Percentiles rank a stretch among this genome's conserved stretches.
Conservation (phyloP, 345 rosid species). For the Iberis pinnata region DNA sequence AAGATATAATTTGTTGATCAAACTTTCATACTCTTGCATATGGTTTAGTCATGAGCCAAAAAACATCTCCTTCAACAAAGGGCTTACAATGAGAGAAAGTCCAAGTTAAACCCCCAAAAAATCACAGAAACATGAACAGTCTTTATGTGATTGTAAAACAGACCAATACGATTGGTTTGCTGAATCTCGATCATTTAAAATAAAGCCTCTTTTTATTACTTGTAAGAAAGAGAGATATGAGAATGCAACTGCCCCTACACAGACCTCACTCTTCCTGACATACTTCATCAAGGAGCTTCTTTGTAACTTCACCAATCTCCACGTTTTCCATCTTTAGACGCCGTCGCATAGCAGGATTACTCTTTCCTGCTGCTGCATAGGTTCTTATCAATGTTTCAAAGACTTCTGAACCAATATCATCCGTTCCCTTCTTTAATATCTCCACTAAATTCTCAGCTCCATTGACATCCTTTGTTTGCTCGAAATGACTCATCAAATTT, state of each 20-base stretch:
- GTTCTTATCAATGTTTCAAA: constrained; percentile 80
- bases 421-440: constrained; percentile 63
- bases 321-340: constrained; percentile 81
- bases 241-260: constrained; percentile 5
- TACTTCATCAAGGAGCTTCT: constrained; percentile 58
- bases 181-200: background rate
- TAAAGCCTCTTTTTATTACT: constrained; percentile 16
- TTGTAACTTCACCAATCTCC: constrained; percentile 47
- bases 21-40: too few species aligned
- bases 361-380: constrained; percentile 78
- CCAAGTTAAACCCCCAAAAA: too few species aligned
- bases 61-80: too few species aligned
- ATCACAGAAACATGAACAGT: too few species aligned
- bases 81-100: too few species aligned
- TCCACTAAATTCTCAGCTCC: constrained; percentile 75
- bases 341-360: constrained; percentile 47
- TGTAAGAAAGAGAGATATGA: constrained; percentile 16
- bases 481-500: constrained; percentile 59
- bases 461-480: constrained; percentile 63
- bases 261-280: constrained; percentile 55
- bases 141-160: too few species aligned
- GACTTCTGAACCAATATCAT: constrained; percentile 48
- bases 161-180: too few species aligned
- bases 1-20: too few species aligned
- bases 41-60: too few species aligned